Evolutionary conservation across 2,329 filamentous ascomycete genomes (phyloP).

Genomic region (Dryadomyces quercivorus): DNA sequence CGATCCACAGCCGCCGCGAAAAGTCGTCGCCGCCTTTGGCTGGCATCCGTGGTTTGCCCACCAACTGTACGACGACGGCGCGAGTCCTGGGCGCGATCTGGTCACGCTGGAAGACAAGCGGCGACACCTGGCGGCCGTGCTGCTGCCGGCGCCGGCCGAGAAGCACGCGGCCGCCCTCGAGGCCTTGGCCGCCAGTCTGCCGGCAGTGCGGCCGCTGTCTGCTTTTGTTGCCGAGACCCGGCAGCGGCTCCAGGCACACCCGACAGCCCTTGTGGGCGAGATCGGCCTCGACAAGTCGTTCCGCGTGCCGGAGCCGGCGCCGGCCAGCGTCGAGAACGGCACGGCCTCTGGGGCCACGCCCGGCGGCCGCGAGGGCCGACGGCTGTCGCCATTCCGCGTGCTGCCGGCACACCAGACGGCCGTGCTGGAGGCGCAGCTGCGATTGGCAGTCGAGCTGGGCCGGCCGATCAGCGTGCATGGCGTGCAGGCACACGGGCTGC

Average conservation of each 20-base stretch:
- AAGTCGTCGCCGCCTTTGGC: slow-evolving; percentile 59
- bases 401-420: slow-evolving; percentile 54
- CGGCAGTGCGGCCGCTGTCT: slow-evolving; percentile 44
- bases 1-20: slow-evolving; percentile 7
- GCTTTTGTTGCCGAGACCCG: slow-evolving; percentile 33
- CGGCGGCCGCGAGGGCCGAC: slow-evolving; percentile 57
- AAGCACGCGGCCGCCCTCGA: slow-evolving; percentile 22
- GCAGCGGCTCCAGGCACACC: slow-evolving; percentile 40
- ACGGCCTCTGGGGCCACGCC: slow-evolving; percentile 35
- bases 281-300: slow-evolving; percentile 69
- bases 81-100: background rate
- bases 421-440: slow-evolving; percentile 56
- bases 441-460: slow-evolving; percentile 53
- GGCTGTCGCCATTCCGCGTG: slow-evolving; percentile 56
- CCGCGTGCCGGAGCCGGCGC: slow-evolving; percentile 54
- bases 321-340: background rate
- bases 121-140: slow-evolving; percentile 54
- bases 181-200: slow-evolving; percentile 37
- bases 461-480: slow-evolving; percentile 59
- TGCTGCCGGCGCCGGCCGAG: slow-evolving; percentile 39
- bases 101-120: slow-evolving; percentile 24
- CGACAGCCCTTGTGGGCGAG: slow-evolving; percentile 58
- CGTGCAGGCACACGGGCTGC: slow-evolving; percentile 61
- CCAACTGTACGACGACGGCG: slow-evolving; percentile 53
- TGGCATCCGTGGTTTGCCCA: slow-evolving; percentile 85